phyloP scores from a whole-genome alignment of 176 grass and related monocot species.

The Cenchrus americanus region DNA sequence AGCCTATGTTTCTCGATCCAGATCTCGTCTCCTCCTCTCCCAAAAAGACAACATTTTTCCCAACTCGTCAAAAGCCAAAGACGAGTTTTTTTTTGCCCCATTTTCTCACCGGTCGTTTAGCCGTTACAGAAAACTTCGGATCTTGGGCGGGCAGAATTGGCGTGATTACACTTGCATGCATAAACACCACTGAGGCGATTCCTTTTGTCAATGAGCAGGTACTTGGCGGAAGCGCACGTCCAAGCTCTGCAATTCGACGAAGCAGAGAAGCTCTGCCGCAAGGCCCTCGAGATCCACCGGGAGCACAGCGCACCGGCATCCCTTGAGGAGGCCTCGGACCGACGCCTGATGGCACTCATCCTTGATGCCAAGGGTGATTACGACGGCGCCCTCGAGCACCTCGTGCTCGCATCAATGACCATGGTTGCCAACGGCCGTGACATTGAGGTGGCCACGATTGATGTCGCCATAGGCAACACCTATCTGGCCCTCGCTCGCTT shows the following conservation, averaged over 20 bases:
- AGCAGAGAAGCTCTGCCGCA: constrained; percentile 88
- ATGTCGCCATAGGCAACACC: constrained; percentile 82
- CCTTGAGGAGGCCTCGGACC: constrained; percentile 90
- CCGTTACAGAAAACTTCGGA: neutral
- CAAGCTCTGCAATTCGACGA: constrained; percentile 95
- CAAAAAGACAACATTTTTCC: neutral
- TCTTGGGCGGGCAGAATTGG: neutral
- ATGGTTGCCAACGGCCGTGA: constrained; percentile 87
- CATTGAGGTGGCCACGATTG: constrained; percentile 78
- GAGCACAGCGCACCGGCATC: constrained; percentile 88
- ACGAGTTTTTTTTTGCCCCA: neutral
- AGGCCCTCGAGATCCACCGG: constrained; percentile 85
- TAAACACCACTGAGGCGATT: neutral
- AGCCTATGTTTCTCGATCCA: constrained; percentile 4
- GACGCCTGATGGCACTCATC: constrained; percentile 92
- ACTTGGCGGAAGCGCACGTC: constrained; percentile 90
- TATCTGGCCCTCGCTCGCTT: constrained; percentile 91
- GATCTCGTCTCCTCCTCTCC: constrained; percentile 17
- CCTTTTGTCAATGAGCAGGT: constrained; percentile 52
- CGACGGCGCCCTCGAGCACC: constrained; percentile 86
- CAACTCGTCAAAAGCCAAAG: constrained; percentile 8
- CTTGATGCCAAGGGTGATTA: constrained; percentile 93
- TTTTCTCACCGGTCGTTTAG: neutral
- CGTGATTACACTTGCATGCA: neutral
- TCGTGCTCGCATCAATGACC: constrained; percentile 96